Evolutionary conservation across 2,329 filamentous ascomycete species (phyloP), one percentile per base, ranked within the genome.

Genomic region (Diaporthe sp.): DNA sequence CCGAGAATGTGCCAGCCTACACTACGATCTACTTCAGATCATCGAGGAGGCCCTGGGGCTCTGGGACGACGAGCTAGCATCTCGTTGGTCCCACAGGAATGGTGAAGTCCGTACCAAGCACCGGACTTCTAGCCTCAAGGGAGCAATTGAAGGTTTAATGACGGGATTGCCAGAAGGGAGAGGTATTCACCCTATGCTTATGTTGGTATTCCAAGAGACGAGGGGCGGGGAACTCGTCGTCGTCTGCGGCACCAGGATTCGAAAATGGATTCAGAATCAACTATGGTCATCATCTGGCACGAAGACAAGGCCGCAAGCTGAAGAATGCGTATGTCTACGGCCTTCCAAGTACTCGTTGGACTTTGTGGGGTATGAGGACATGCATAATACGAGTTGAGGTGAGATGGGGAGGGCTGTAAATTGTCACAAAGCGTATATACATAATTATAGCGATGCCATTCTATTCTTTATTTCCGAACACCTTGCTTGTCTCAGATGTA

Each of bases 231-330:
- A 61, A 15, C 44, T 61, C 22, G 58, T 61, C 22, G 37, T 61
- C 19, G 58, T 61, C 3, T 61, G 58, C 5, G 58, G 58, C 3
- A 19, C 58, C 0, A 61, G 58, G 25, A 61, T 61, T 6, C 25
- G 58, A 25, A 61, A 27, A 22, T 61, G 58, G 58, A 44, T 61
- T 30, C 58, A 61, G 37, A 44, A 61, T 12, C 58, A 61, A 37
- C 37, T 61, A 17, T n/a, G 44, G 37, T 61, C 58, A 61, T 61
- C 58, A 3, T 42, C 58, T 17, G 37, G 58, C 7, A 10, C 37
- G 3, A 25, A 25, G 25, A 44, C 15, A 13, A 42, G 15, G 8
- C 37, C 37, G 37, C 58, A 61, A 37, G 37, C 37, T 42, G 58
- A 61, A 61, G 58, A 61, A 7, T 42, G 58, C 15, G n/a, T 44